Evolutionary conservation across 2,329 filamentous ascomycete genomes (phyloP).

Genomic region (Ophiocordyceps sinensis): DNA sequence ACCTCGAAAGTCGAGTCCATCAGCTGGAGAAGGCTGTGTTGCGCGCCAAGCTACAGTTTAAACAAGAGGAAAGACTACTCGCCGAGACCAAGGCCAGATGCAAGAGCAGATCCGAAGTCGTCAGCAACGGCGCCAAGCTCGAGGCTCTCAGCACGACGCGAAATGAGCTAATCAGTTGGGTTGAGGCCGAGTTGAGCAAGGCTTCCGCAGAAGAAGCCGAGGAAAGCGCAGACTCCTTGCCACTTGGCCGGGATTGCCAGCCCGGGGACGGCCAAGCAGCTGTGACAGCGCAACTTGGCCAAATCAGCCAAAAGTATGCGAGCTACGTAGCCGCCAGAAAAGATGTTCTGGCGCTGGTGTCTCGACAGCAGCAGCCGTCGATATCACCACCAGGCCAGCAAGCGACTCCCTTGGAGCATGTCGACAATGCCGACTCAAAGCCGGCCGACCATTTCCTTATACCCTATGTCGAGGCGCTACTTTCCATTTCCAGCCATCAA

Average conservation of each 20-base stretch:
- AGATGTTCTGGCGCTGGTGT: constrained; percentile 27
- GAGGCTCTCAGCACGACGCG: constrained; percentile 41
- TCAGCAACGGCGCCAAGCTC: constrained; percentile 27
- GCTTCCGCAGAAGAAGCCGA: constrained; percentile 24
- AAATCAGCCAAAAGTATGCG: constrained; percentile 38
- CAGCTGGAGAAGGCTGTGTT: constrained; percentile 44
- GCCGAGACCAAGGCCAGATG: constrained; percentile 28
- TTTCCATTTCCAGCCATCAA: constrained; percentile 39
- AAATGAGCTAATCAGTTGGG: constrained; percentile 49
- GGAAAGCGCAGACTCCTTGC: constrained; percentile 6
- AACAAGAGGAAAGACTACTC: constrained; percentile 40
- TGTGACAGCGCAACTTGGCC: constrained; percentile 25
- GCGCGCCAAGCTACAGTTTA: constrained; percentile 40
- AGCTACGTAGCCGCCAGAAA: constrained; percentile 36
- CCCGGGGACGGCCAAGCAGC: constrained; percentile 9
- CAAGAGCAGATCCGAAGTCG: constrained; percentile 18
- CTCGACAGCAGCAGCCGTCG: constrained; percentile 15
- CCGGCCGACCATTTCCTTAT: constrained; percentile 30
- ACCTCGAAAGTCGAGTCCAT: constrained; percentile 32
- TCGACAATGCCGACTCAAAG: constrained; percentile 5
- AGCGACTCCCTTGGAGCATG: constrained; percentile 2
- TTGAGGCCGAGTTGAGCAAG: constrained; percentile 45
- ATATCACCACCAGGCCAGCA: constrained; percentile 10
- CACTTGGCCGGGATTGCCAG: constrained; percentile 4
- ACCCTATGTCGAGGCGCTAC: constrained; percentile 40